Conservation (phyloP, 805 yeast species). For the Zygoascus biomembranicola region DNA sequence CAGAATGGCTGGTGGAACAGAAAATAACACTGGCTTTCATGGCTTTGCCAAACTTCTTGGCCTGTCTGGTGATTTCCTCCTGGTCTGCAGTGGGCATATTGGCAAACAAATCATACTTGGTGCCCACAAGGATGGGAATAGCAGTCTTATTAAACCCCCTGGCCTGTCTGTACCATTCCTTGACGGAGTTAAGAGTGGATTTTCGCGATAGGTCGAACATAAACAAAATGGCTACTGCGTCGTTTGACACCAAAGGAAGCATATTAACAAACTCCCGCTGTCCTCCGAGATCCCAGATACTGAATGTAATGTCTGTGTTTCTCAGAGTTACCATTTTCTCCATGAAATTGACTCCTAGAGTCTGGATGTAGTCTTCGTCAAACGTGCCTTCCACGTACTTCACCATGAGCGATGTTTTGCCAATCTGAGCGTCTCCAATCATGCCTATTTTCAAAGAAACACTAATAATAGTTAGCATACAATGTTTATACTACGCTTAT, state of each 20-base stretch:
- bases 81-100: conserved; percentile 75
- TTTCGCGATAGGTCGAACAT: conserved; percentile 86
- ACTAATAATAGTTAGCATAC: background rate
- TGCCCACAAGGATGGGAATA: conserved; percentile 84
- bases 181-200: conserved; percentile 75
- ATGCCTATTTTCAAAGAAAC: conserved; percentile 70
- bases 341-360: conserved; percentile 92
- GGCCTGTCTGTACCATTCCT: conserved; percentile 92
- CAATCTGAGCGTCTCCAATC: conserved; percentile 92
- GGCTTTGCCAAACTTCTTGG: conserved; percentile 76
- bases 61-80: conserved; percentile 71
- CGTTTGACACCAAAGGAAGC: conserved; percentile 87
- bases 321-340: conserved; percentile 79
- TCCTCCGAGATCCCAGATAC: conserved; percentile 96
- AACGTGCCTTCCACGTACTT: conserved; percentile 93
- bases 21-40: conserved; percentile 81
- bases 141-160: conserved; percentile 85
- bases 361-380: conserved; percentile 87
- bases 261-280: conserved; percentile 90
- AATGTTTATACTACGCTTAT: no score
- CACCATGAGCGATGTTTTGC: conserved; percentile 93
- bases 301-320: conserved; percentile 80
- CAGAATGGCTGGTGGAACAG: conserved; percentile 85
- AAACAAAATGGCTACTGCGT: conserved; percentile 84
- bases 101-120: conserved; percentile 83